Evolutionary conservation across 306 rosid genomes (phyloP).

Genomic region (Amphicarpaea edgeworthii): DNA sequence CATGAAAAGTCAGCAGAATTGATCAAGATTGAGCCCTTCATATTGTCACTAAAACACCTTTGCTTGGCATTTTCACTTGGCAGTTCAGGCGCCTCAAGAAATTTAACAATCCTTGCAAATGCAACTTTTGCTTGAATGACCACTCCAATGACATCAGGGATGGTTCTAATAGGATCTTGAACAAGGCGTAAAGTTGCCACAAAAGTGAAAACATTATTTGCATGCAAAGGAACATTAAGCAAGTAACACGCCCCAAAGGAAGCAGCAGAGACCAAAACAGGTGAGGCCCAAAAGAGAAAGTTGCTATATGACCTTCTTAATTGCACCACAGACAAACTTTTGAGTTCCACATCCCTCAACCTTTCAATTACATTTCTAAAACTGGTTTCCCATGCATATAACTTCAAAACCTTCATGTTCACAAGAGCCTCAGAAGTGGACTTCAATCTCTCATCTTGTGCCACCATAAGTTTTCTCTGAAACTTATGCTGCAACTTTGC

Average conservation of each 20-base stretch:
- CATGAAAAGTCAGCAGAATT: neutral
- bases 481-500: constrained; percentile 9
- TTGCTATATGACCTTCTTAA: neutral
- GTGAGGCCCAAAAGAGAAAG: constrained; percentile 15
- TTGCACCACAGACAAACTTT: constrained; percentile 5
- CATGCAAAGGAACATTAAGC: constrained; percentile 12
- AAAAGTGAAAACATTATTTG: constrained; percentile 17
- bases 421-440: constrained; percentile 14
- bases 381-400: constrained; percentile 6
- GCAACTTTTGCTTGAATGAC: constrained; percentile 11
- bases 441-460: constrained; percentile 15
- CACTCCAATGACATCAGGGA: constrained; percentile 13
- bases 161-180: constrained; percentile 10
- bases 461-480: constrained; percentile 7
- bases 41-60: neutral
- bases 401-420: neutral
- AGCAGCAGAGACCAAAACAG: constrained; percentile 17
- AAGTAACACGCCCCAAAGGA: constrained; percentile 11
- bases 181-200: constrained; percentile 9
- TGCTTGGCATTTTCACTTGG: neutral
- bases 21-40: neutral
- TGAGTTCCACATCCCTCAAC: constrained; percentile 5
- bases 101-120: constrained; percentile 1
- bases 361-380: neutral
- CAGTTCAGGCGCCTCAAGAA: constrained; percentile 4